These are phyloP conservation scores for Cicer pinnatifidum DNA, from an alignment of 306 rosid genomes.

Conservation along the genomic window DNA sequence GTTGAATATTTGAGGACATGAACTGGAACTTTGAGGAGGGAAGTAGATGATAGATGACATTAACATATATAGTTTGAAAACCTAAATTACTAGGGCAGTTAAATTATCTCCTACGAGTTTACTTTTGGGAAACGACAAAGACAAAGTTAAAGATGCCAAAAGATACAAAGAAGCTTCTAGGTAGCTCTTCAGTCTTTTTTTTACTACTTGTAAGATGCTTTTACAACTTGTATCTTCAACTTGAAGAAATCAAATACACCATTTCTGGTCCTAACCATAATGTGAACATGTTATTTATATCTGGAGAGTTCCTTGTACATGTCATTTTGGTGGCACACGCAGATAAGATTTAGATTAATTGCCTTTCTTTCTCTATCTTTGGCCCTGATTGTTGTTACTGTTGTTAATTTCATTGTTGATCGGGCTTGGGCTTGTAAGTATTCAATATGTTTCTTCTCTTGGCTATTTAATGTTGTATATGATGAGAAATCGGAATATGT, in stretches of 20 bases:
- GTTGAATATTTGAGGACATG: neutral
- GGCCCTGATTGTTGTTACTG: neutral
- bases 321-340: slow-evolving; percentile 33
- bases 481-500: too few species aligned
- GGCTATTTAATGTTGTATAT: too few species aligned
- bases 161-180: slow-evolving; percentile 27
- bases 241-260: slow-evolving; percentile 53
- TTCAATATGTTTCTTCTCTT: neutral
- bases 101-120: slow-evolving; percentile 13
- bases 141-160: slow-evolving; percentile 45
- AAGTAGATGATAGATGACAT: neutral
- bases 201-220: slow-evolving; percentile 28
- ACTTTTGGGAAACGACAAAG: slow-evolving; percentile 43
- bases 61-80: slow-evolving; percentile 44
- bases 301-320: slow-evolving; percentile 14
- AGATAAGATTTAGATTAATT: slow-evolving; percentile 13
- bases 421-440: neutral
- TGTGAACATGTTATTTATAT: slow-evolving; percentile 5
- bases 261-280: neutral
- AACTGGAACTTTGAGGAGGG: slow-evolving; percentile 20
- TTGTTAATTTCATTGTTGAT: neutral
- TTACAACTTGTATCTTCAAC: slow-evolving; percentile 42
- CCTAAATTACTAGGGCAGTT: slow-evolving; percentile 15
- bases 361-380: slow-evolving; percentile 15
- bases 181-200: slow-evolving; percentile 28